Base-by-base conservation (phyloP, 495 filamentous ascomycete genomes). In the Staphylotrichum tortipilum region DNA sequence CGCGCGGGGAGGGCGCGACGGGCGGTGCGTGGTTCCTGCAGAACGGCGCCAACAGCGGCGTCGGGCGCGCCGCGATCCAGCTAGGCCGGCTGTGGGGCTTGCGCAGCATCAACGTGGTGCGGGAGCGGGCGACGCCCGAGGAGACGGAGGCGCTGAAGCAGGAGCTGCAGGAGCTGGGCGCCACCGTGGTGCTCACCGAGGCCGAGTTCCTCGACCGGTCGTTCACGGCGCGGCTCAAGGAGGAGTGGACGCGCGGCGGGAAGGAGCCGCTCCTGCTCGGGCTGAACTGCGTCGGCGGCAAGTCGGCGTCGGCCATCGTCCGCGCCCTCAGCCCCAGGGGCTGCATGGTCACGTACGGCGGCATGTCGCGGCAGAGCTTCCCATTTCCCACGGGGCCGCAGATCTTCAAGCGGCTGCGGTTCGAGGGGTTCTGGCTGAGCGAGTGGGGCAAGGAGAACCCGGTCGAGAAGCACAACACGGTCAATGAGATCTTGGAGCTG, bases 221-320 rank as follows among this genome's bases (percentile, higher is more conserved):
- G 5, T 91, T 94, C 60, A 61, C 63, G 24, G 77, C 82, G 7
- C 61, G 69, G 47, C 72, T 94, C 9, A 78, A 83, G 29, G 77
- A 84, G 43, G 60, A 65, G 50, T 75, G 81, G 66, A 94, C 88
- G 26, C 73, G 79, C 34, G 78, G 81, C 4, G 85, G 79, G 3
- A 69, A 78, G 14, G 82, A 88, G 48, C 73, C 77, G 0, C 71
- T 94, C 35, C 77, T 80, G 47, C 68, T 98, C 5, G 94, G 80
- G 0, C 65, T 98, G 38, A 97, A 98, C 60, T 98, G 94, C 61
- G 92, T 98, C 0, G 94, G 92, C n/a, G 92, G 92, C 1, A 85
- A 88, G 62, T 78, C 81, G 31, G 86, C 87, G 4, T 77, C 79
- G 22, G 76, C 81, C 2, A 66, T 97, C 55, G 84, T 88, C 5